A percentile compares a stretch with the other conserved stretches of the same genome.
Evolutionary conservation across 1,284 basidiomycete species (phyloP).

Genomic region (Sporisorium iseilematis-ciliati): DNA sequence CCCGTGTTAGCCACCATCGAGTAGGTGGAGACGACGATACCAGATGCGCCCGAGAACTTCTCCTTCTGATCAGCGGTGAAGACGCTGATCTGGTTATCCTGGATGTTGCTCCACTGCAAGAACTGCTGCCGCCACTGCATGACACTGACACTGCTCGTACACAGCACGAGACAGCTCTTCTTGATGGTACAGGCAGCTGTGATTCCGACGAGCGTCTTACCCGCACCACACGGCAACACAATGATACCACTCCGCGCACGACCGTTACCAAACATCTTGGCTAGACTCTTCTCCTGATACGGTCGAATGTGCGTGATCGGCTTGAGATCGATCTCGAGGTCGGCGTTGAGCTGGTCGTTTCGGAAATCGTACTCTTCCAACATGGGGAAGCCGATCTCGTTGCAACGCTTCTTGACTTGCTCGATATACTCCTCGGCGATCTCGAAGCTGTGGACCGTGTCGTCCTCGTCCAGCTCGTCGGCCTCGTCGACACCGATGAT

Average conservation of each 20-base stretch:
- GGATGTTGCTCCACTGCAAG: slow-evolving; percentile 69
- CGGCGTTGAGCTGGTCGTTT: slow-evolving; percentile 67
- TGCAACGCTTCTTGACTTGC: slow-evolving; percentile 68
- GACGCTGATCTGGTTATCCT: slow-evolving; percentile 68
- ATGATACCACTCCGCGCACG: slow-evolving; percentile 86
- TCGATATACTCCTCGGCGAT: slow-evolving; percentile 67
- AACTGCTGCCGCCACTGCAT: slow-evolving; percentile 70
- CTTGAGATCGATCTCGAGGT: slow-evolving; percentile 69
- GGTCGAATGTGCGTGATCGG: slow-evolving; percentile 69
- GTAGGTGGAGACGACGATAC: slow-evolving; percentile 69
- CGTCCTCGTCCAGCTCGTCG: slow-evolving; percentile 68
- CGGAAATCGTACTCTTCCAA: slow-evolving; percentile 70
- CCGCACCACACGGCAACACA: slow-evolving; percentile 96
- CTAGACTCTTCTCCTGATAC: slow-evolving; percentile 69
- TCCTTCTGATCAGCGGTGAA: slow-evolving; percentile 69
- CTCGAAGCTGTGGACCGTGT: slow-evolving; percentile 69
- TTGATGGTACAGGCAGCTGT: slow-evolving; percentile 99
- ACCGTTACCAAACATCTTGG: slow-evolving; percentile 70
- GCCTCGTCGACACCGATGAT: slow-evolving; percentile 69
- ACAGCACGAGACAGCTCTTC: slow-evolving; percentile 97
- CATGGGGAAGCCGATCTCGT: slow-evolving; percentile 69
- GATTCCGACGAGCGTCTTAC: slow-evolving; percentile 98
- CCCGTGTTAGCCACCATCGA: slow-evolving; percentile 70
- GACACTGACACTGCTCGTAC: slow-evolving; percentile 72
- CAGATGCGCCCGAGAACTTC: slow-evolving; percentile 68